Evolutionary conservation across 2,329 filamentous ascomycete species (phyloP).

Genomic region (Fonsecaea monophora): DNA sequence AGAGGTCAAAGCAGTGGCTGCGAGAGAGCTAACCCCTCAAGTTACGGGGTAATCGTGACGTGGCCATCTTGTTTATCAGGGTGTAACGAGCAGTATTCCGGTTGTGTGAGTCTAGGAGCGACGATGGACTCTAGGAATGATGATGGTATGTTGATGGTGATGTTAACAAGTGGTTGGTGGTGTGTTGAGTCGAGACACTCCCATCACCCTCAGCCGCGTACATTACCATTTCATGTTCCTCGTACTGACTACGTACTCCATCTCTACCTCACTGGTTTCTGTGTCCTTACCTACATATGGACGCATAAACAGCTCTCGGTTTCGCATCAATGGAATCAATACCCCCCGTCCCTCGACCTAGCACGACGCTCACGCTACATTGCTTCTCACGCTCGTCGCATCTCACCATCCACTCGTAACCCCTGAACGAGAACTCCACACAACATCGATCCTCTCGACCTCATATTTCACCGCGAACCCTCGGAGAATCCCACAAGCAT

Average conservation of each 20-base stretch:
- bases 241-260: neutral
- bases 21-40: neutral
- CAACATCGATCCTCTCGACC: neutral
- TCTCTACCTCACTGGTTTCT: too few relatives aligned
- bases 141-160: too few relatives aligned
- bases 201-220: neutral
- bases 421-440: neutral
- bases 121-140: neutral
- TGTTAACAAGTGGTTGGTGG: neutral
- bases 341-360: neutral
- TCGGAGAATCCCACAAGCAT: neutral
- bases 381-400: neutral
- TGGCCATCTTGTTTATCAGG: neutral
- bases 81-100: neutral
- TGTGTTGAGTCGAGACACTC: neutral
- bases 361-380: neutral
- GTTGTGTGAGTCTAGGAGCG: neutral
- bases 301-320: neutral
- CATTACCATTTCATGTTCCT: neutral
- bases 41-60: slow-evolving; percentile 2
- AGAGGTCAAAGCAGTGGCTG: neutral
- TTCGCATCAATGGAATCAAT: neutral
- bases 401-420: neutral
- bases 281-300: neutral
- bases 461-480: slow-evolving; percentile 7